Percentiles rank a stretch among this genome's conserved stretches.
phyloP scores from a whole-genome alignment of 2,329 filamentous ascomycete genomes.

The Penicillium sp. region DNA sequence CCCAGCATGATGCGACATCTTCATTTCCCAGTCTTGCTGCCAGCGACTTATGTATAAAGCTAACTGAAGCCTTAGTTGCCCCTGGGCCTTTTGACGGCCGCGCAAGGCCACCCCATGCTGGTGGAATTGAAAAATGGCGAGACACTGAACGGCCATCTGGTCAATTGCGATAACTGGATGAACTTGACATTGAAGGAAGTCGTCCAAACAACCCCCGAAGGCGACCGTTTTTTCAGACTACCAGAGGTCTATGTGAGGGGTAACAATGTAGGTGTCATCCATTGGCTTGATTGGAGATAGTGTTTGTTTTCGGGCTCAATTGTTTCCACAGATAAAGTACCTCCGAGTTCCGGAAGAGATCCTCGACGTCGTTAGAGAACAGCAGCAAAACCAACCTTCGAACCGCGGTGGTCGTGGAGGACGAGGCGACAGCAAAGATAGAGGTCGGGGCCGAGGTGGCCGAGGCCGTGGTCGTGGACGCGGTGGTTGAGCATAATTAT shows the following conservation, averaged over 20 bases:
- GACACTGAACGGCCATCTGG: conserved; percentile 91
- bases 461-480: conserved; percentile 43
- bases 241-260: conserved; percentile 95
- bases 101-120: conserved; percentile 96
- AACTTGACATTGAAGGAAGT: conserved; percentile 97
- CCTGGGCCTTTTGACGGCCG: conserved; percentile 81
- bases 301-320: conserved; percentile 7
- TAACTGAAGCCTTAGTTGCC: conserved; percentile 48
- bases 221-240: conserved; percentile 87
- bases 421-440: conserved; percentile 34
- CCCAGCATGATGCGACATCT: not conserved
- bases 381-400: conserved; percentile 61
- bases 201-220: conserved; percentile 91
- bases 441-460: conserved; percentile 41
- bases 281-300: not conserved
- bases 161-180: conserved; percentile 99
- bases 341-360: conserved; percentile 94
- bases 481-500: conserved; percentile 27
- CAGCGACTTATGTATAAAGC: not conserved
- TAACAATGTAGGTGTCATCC: conserved; percentile 73
- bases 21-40: conserved; percentile 13
- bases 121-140: conserved; percentile 97
- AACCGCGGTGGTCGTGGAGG: conserved; percentile 39
- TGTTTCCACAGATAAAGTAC: conserved; percentile 81
- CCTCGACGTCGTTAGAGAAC: conserved; percentile 88